These are phyloP conservation scores for Asterochloris sp. DNA, from an alignment of 139 green algal species.

Conservation along the genomic window DNA sequence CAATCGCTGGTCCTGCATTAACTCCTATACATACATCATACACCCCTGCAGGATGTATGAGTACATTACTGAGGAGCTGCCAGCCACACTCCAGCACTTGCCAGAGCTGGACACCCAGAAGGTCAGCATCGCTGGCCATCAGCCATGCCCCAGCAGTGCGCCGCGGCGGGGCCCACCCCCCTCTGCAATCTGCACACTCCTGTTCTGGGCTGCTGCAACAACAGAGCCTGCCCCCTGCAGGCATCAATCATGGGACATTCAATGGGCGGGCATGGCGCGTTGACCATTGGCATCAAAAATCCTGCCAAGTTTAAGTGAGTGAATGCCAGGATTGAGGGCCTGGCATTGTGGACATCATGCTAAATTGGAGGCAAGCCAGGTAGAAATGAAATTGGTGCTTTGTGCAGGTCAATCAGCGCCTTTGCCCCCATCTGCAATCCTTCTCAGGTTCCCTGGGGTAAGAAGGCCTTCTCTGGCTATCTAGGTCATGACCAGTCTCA, in stretches of 20 bases:
- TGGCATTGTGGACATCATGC: too few relatives aligned
- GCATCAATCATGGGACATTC: constrained; percentile 72
- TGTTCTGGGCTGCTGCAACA: not conserved
- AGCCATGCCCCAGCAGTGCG: not conserved
- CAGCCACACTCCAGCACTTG: constrained; percentile 40
- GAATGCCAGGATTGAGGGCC: too few relatives aligned
- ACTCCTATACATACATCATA: too few relatives aligned
- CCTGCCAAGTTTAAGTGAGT: constrained; percentile 71
- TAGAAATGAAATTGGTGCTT: too few relatives aligned
- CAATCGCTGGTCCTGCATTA: too few relatives aligned
- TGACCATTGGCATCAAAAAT: constrained; percentile 86
- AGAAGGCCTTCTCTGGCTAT: constrained; percentile 87
- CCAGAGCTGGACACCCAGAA: constrained; percentile 45
- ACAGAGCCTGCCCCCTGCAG: constrained; percentile 2
- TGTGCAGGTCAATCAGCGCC: constrained; percentile 39
- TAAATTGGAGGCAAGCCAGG: too few relatives aligned
- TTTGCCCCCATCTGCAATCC: constrained; percentile 95
- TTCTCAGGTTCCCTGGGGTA: constrained; percentile 75
- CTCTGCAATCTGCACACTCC: too few relatives aligned
- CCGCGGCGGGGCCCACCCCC: too few relatives aligned
- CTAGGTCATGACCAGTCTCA: constrained; percentile 64
- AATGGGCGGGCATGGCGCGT: constrained; percentile 91
- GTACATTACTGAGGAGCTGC: constrained; percentile 83
- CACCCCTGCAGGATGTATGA: constrained; percentile 90
- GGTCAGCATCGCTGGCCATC: not conserved